phyloP scores from a whole-genome alignment of 257 asterid genomes.

The Fraxinus anomala region DNA sequence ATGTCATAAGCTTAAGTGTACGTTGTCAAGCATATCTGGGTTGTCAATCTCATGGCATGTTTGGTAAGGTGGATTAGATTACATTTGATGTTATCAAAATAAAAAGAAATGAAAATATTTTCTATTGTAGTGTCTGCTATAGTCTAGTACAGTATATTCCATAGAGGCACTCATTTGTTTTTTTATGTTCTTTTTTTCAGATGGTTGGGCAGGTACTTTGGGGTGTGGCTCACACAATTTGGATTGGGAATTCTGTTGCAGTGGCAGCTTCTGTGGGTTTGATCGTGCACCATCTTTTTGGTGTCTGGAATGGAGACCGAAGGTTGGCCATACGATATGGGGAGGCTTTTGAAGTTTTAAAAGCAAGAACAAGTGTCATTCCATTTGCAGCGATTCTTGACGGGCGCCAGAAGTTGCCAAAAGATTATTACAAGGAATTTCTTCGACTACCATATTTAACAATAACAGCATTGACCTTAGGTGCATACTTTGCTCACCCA shows the following conservation, averaged over 20 bases:
- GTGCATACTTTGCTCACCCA: constrained; percentile 85
- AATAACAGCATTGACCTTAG: constrained; percentile 68
- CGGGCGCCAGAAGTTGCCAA: constrained; percentile 91
- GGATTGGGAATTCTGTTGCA: constrained; percentile 92
- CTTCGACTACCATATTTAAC: constrained; percentile 78
- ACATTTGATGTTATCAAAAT: background rate
- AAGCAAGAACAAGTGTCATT: constrained; percentile 71
- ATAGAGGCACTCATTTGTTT: background rate
- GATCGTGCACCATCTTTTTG: constrained; percentile 92
- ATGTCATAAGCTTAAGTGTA: too few species aligned
- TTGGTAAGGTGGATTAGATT: background rate
- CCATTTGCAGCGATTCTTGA: constrained; percentile 91
- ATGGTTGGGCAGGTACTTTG: constrained; percentile 94
- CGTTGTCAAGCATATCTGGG: background rate
- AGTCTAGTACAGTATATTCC: background rate
- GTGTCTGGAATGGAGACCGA: constrained; percentile 95
- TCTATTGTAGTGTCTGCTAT: background rate
- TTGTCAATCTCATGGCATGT: background rate
- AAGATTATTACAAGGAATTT: constrained; percentile 72
- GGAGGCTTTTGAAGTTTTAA: constrained; percentile 75
- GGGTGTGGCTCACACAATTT: constrained; percentile 90
- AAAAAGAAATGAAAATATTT: background rate
- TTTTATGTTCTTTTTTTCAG: constrained; percentile 30
- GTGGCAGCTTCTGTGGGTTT: constrained; percentile 83
- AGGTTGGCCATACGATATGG: constrained; percentile 76